Evolutionary conservation across 2,329 filamentous ascomycete species (phyloP).

Genomic region (Verruconis gallopava): DNA sequence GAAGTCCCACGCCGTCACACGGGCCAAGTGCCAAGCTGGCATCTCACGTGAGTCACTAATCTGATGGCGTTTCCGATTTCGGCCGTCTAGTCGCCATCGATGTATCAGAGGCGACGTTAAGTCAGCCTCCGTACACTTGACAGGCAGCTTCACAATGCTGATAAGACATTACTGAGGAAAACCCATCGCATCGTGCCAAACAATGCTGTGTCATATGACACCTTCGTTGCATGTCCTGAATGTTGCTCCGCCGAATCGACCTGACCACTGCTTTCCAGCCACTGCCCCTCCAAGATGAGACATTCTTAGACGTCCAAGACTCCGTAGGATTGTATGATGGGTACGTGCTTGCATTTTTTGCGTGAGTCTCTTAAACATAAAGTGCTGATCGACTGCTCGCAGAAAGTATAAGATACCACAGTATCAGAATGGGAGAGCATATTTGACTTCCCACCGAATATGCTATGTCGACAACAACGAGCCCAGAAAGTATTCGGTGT

Average conservation of each 20-base stretch:
- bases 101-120: no score
- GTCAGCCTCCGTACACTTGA: no score
- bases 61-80: no score
- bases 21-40: no score
- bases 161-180: no score
- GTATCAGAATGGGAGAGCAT: conserved; percentile 91
- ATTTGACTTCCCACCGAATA: conserved; percentile 85
- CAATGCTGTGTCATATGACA: no score
- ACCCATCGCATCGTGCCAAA: no score
- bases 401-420: conserved; percentile 92
- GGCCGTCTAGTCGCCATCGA: no score
- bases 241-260: conserved; percentile 94
- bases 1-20: no score
- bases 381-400: conserved; percentile 8
- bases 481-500: conserved; percentile 71
- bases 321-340: conserved; percentile 96
- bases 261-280: conserved; percentile 93
- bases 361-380: no score
- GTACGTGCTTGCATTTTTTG: conserved; percentile 44
- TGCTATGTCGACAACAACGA: conserved; percentile 90
- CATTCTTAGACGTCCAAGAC: conserved; percentile 91
- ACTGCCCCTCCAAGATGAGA: conserved; percentile 83
- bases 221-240: conserved; percentile 43
- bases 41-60: no score
- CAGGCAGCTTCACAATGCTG: no score